phyloP scores from a whole-genome alignment of 441 rosid genomes.

The Croton laevigatus region DNA sequence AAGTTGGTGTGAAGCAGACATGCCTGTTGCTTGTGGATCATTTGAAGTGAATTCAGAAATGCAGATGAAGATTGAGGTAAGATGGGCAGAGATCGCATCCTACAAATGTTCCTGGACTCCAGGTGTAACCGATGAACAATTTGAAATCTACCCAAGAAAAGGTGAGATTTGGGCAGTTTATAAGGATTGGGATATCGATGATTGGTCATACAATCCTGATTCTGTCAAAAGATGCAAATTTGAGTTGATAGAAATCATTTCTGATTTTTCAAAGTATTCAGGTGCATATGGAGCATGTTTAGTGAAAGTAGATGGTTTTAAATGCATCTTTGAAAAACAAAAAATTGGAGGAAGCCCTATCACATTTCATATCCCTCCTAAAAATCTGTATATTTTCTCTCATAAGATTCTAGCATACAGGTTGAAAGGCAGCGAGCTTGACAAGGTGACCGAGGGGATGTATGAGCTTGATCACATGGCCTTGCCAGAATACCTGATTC shows the following conservation, averaged over 20 bases:
- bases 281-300: slow-evolving; percentile 21
- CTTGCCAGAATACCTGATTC: slow-evolving; percentile 25
- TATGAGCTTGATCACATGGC: slow-evolving; percentile 28
- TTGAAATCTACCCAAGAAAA: slow-evolving; percentile 28
- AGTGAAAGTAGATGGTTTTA: slow-evolving; percentile 21
- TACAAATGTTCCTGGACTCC: slow-evolving; percentile 22
- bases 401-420: slow-evolving; percentile 25
- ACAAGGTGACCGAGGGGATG: slow-evolving; percentile 25
- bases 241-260: slow-evolving; percentile 23
- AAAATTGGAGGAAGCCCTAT: slow-evolving; percentile 23
- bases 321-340: slow-evolving; percentile 24
- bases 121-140: slow-evolving; percentile 20
- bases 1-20: slow-evolving; percentile 28
- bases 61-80: slow-evolving; percentile 22
- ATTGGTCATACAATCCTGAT: slow-evolving; percentile 25
- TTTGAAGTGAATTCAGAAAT: slow-evolving; percentile 26
- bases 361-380: slow-evolving; percentile 24
- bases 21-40: slow-evolving; percentile 32
- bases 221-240: slow-evolving; percentile 21
- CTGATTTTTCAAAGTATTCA: slow-evolving; percentile 27
- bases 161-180: slow-evolving; percentile 36
- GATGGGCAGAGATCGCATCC: slow-evolving; percentile 17
- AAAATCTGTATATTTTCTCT: slow-evolving; percentile 26
- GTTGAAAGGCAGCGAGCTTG: slow-evolving; percentile 27
- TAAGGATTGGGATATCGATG: slow-evolving; percentile 28